Evolutionary conservation across 1,139 yeast genomes (phyloP).

Genomic region (Pichia sp.): DNA sequence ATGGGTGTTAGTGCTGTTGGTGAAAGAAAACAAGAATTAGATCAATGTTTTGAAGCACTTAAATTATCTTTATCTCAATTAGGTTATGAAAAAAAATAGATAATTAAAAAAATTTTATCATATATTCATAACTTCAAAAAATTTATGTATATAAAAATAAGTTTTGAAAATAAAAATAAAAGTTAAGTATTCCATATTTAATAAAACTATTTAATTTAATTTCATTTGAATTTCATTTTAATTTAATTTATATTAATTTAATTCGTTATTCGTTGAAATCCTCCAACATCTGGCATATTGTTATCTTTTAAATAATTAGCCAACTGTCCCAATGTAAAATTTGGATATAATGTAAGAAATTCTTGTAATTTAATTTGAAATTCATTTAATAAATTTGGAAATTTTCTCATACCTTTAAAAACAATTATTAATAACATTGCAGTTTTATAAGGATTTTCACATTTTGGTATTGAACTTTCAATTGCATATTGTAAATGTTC

Average conservation of each 20-base stretch:
- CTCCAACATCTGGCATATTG: slow-evolving; percentile 6
- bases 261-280: background rate
- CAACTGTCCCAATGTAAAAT: slow-evolving; percentile 14
- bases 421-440: slow-evolving; percentile 6
- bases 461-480: slow-evolving; percentile 8
- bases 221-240: no score
- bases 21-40: slow-evolving; percentile 37
- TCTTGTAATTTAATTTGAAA: slow-evolving; percentile 7
- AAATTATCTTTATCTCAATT: slow-evolving; percentile 36
- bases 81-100: slow-evolving; percentile 31
- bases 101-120: background rate
- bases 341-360: slow-evolving; percentile 11
- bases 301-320: slow-evolving; percentile 7
- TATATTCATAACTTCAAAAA: background rate
- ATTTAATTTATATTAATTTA: background rate
- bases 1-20: slow-evolving; percentile 71
- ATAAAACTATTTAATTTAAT: background rate
- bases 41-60: slow-evolving; percentile 35
- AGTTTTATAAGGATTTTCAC: slow-evolving; percentile 12
- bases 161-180: background rate
- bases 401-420: slow-evolving; percentile 11
- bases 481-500: slow-evolving; percentile 13
- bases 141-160: background rate
- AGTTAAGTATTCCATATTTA: no score
- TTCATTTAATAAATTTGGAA: slow-evolving; percentile 5